Evolutionary conservation across 257 asterid genomes (phyloP).

Genomic region (Knoxia roxburghii): DNA sequence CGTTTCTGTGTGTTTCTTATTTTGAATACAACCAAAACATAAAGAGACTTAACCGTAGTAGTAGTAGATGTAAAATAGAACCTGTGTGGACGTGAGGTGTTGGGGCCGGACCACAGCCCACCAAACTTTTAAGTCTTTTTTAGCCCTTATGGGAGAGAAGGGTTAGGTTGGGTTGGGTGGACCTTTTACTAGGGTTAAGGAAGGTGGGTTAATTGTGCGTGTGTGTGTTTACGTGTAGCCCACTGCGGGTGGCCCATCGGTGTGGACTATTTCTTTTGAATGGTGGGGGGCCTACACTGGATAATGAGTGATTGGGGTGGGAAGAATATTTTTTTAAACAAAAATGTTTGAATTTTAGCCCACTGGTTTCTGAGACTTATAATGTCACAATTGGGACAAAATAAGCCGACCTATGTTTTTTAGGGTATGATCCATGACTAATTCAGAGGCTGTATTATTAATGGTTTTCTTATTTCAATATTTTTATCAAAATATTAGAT

Average conservation of each 20-base stretch:
- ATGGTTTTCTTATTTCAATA: too few species aligned
- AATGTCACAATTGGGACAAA: too few species aligned
- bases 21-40: too few species aligned
- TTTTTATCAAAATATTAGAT: too few species aligned
- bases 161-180: slow-evolving; percentile 9
- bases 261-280: slow-evolving; percentile 6
- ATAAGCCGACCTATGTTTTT: too few species aligned
- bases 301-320: neutral
- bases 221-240: slow-evolving; percentile 21
- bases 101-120: slow-evolving; percentile 34
- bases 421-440: neutral
- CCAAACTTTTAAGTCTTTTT: slow-evolving; percentile 1
- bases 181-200: neutral
- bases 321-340: neutral
- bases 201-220: neutral
- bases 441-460: neutral
- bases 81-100: neutral
- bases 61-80: neutral
- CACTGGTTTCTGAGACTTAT: slow-evolving; percentile 1
- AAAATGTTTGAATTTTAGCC: too few species aligned
- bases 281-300: slow-evolving; percentile 19
- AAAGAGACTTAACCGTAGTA: too few species aligned
- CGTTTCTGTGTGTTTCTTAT: slow-evolving; percentile 9
- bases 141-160: neutral
- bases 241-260: slow-evolving; percentile 11